Conservation (phyloP, 495 filamentous ascomycete species). For the Penicillium canescens region DNA sequence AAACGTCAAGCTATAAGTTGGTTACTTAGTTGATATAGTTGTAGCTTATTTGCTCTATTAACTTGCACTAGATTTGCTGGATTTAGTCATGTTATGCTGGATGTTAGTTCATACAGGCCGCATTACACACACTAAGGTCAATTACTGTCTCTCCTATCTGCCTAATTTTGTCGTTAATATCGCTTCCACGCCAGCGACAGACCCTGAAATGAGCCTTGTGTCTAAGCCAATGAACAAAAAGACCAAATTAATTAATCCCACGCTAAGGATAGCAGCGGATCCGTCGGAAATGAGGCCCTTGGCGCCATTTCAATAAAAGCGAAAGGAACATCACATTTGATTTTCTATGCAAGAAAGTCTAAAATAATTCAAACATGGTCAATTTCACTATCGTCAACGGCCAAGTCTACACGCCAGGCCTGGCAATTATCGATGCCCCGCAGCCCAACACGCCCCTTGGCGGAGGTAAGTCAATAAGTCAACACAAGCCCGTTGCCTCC, state of each 20-base stretch:
- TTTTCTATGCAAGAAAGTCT: neutral
- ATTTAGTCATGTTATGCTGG: neutral
- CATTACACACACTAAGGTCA: constrained; percentile 48
- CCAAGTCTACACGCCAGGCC: constrained; percentile 64
- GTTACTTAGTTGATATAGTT: too few relatives aligned
- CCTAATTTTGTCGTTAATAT: too few relatives aligned
- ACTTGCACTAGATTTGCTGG: neutral
- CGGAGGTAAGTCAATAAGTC: constrained; percentile 48
- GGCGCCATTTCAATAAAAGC: constrained; percentile 4
- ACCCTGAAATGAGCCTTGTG: neutral
- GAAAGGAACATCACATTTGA: neutral
- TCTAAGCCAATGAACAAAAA: constrained; percentile 3
- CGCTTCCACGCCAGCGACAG: too few relatives aligned
- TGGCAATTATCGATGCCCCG: constrained; percentile 62
- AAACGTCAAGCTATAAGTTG: too few relatives aligned
- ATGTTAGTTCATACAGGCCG: constrained; percentile 38
- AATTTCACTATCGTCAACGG: constrained; percentile 56
- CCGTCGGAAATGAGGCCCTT: constrained; percentile 23
- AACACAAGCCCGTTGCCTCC: neutral
- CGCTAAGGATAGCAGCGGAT: constrained; percentile 20
- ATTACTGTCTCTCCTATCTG: too few relatives aligned
- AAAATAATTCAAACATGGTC: constrained; percentile 8
- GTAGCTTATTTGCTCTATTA: too few relatives aligned
- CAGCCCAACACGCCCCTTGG: constrained; percentile 68
- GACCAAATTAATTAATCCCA: constrained; percentile 14